Percentiles rank a stretch among this genome's conserved stretches.
Evolutionary conservation across 1,284 basidiomycete species (phyloP).

Genomic region (Rhodofomes roseus): DNA sequence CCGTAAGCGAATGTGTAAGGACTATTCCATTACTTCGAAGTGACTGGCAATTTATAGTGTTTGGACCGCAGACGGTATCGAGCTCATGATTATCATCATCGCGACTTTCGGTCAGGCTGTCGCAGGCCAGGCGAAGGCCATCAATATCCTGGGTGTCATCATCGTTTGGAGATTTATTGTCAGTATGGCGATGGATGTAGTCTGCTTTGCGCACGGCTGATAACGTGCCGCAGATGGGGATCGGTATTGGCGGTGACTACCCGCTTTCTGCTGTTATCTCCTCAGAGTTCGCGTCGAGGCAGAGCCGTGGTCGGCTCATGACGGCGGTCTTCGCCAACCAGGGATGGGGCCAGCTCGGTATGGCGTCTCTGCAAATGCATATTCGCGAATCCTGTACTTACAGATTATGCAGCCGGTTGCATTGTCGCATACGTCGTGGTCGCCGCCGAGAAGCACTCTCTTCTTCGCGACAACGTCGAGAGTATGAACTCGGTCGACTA

Average conservation of each 20-base stretch:
- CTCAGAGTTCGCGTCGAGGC: constrained; percentile 61
- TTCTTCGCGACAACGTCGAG: constrained; percentile 45
- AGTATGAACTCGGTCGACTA: constrained; percentile 49
- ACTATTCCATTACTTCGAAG: background rate
- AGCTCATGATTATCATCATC: constrained; percentile 55
- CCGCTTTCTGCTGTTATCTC: constrained; percentile 48
- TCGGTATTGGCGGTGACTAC: constrained; percentile 56
- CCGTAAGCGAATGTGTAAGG: constrained; percentile 48
- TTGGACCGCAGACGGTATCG: constrained; percentile 47
- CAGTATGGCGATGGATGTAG: constrained; percentile 11
- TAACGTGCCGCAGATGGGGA: constrained; percentile 28
- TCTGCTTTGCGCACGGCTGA: background rate
- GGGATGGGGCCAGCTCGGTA: constrained; percentile 51
- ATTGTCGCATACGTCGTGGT: constrained; percentile 69
- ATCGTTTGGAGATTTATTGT: constrained; percentile 53
- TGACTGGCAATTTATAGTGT: constrained; percentile 17
- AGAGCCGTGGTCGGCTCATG: constrained; percentile 53
- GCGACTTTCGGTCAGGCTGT: constrained; percentile 47
- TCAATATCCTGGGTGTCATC: constrained; percentile 56
- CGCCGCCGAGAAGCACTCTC: constrained; percentile 61
- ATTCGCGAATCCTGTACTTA: background rate
- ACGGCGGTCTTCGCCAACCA: constrained; percentile 53
- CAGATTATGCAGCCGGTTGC: constrained; percentile 44
- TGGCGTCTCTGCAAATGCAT: constrained; percentile 18
- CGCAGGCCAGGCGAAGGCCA: constrained; percentile 46